These are phyloP conservation scores for Penstemon eatonii DNA, from an alignment of 257 asterid genomes.

Conservation along the genomic window DNA sequence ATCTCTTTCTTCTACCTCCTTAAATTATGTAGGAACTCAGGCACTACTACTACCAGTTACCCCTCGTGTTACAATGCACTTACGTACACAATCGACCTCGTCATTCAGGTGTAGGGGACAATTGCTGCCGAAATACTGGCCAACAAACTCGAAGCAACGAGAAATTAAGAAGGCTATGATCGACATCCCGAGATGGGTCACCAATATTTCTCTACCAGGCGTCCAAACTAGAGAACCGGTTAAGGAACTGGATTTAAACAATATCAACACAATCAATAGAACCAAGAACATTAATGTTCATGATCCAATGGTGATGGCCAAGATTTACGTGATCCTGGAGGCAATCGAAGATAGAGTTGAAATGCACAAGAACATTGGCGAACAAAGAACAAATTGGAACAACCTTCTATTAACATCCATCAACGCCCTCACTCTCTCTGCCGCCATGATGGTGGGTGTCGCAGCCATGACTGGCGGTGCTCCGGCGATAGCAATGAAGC, in stretches of 20 bases:
- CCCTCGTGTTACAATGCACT: too few relatives aligned
- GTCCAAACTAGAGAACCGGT: not conserved
- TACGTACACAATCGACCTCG: too few relatives aligned
- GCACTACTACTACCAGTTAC: too few relatives aligned
- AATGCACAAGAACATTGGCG: constrained; percentile 57
- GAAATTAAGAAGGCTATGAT: constrained; percentile 8
- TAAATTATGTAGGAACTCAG: too few relatives aligned
- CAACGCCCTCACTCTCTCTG: constrained; percentile 44
- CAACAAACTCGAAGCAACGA: not conserved
- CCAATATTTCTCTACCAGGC: constrained; percentile 15
- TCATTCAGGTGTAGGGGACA: too few relatives aligned
- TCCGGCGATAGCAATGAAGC: constrained; percentile 38
- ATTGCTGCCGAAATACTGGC: too few relatives aligned
- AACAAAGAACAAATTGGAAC: constrained; percentile 63
- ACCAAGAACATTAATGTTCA: not conserved
- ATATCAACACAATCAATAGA: not conserved
- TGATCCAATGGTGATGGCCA: constrained; percentile 31
- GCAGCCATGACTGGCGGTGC: constrained; percentile 30
- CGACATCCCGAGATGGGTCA: constrained; percentile 17
- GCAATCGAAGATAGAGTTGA: constrained; percentile 61
- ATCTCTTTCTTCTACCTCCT: not conserved
- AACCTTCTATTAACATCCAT: constrained; percentile 44
- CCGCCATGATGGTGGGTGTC: constrained; percentile 39
- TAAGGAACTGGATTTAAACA: not conserved
- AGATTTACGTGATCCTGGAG: constrained; percentile 56